These are phyloP conservation scores for Termitomyces bulborhizus DNA, from an alignment of 768 basidiomycete genomes.

Conservation along the genomic window DNA sequence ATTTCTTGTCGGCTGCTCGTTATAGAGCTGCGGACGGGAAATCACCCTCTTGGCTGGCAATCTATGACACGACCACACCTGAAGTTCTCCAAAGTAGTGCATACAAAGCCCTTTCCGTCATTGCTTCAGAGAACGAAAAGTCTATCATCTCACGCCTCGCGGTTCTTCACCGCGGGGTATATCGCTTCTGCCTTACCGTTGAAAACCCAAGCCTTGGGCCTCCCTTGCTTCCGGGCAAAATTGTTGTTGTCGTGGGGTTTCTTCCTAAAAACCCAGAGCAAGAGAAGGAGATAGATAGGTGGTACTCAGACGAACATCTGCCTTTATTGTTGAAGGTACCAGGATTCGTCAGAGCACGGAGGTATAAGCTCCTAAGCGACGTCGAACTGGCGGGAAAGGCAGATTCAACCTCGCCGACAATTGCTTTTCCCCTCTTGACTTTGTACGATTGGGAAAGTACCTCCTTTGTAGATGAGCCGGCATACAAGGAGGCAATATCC, in stretches of 20 bases:
- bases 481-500: constrained; percentile 5
- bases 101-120: constrained; percentile 17
- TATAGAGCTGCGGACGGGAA: constrained; percentile 21
- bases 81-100: constrained; percentile 17
- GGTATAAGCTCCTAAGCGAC: constrained; percentile 18
- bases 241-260: constrained; percentile 15
- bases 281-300: constrained; percentile 23
- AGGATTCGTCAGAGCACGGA: constrained; percentile 24
- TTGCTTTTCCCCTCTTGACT: constrained; percentile 3
- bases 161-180: constrained; percentile 20
- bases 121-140: constrained; percentile 20
- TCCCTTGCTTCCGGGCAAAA: constrained; percentile 8
- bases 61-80: constrained; percentile 22
- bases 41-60: constrained; percentile 23
- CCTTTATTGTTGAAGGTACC: constrained; percentile 19
- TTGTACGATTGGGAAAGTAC: constrained; percentile 14
- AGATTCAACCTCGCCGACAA: neutral
- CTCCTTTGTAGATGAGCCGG: neutral
- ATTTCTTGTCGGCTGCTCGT: constrained; percentile 20
- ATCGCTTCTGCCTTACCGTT: constrained; percentile 12
- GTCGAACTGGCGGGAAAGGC: constrained; percentile 11
- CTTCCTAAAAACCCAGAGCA: constrained; percentile 6
- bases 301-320: constrained; percentile 26
- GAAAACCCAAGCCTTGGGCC: constrained; percentile 9
- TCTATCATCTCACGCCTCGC: constrained; percentile 18